Evolutionary conservation across 2,329 filamentous ascomycete genomes (phyloP).

Genomic region (Sporothrix phasma): DNA sequence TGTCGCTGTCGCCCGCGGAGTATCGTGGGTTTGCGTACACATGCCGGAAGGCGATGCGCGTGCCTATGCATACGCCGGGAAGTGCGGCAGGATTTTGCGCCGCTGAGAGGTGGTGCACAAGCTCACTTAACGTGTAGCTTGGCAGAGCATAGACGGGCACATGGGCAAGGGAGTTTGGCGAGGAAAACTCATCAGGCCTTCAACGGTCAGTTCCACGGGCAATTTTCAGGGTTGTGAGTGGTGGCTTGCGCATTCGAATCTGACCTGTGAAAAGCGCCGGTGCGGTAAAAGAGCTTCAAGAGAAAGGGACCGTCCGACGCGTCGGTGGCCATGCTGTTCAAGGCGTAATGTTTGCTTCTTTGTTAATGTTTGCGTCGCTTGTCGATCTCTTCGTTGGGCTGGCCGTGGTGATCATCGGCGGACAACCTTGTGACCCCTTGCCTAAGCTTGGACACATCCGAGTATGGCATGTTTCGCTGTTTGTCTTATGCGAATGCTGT

Average conservation of each 20-base stretch:
- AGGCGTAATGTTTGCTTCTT: too few relatives aligned
- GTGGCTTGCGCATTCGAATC: background rate
- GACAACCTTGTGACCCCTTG: too few relatives aligned
- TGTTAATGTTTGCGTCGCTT: too few relatives aligned
- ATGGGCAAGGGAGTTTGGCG: constrained; percentile 51
- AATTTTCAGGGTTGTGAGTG: background rate
- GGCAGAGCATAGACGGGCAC: constrained; percentile 82
- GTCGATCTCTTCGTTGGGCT: too few relatives aligned
- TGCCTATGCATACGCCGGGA: constrained; percentile 65
- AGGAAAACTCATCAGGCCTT: constrained; percentile 61
- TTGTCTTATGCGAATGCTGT: background rate
- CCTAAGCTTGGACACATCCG: too few relatives aligned
- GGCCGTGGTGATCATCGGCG: too few relatives aligned
- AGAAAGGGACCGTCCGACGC: too few relatives aligned
- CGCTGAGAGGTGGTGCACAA: constrained; percentile 65
- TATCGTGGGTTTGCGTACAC: constrained; percentile 65
- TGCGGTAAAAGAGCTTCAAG: constrained; percentile 74
- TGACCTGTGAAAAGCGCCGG: constrained; percentile 61
- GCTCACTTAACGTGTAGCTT: constrained; percentile 68
- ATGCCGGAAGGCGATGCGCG: constrained; percentile 76
- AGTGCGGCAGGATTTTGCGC: constrained; percentile 46
- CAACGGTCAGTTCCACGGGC: background rate
- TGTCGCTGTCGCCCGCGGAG: constrained; percentile 15
- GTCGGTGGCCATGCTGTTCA: too few relatives aligned
- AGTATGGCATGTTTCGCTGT: background rate